Percentiles rank a stretch among this genome's conserved stretches.
Conservation (phyloP, 2,329 filamentous ascomycete species). For the Nigrospora osmanthi region DNA sequence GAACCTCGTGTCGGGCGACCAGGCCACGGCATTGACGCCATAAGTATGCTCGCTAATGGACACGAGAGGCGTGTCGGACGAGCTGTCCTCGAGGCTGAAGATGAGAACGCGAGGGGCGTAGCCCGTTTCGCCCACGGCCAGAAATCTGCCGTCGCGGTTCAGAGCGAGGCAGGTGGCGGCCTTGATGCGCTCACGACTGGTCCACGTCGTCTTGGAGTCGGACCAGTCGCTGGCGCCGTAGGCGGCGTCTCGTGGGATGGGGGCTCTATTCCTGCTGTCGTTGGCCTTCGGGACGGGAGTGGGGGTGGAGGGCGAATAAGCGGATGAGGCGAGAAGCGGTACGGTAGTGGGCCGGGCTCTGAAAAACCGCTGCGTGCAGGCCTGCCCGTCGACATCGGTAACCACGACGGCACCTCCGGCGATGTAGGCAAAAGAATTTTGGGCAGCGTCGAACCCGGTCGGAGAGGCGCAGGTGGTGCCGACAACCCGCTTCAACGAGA, state of each 20-base stretch:
- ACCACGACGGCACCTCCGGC: conserved; percentile 92
- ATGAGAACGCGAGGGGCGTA: conserved; percentile 88
- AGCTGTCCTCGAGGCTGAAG: conserved; percentile 74
- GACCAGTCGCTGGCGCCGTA: conserved; percentile 41
- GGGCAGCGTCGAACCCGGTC: conserved; percentile 77
- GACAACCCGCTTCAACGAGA: conserved; percentile 77
- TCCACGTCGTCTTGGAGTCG: conserved; percentile 72
- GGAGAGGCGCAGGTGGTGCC: conserved; percentile 82
- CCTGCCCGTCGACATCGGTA: conserved; percentile 65
- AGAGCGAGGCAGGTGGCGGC: conserved; percentile 86
- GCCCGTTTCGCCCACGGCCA: conserved; percentile 92
- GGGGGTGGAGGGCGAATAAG: conserved; percentile 42
- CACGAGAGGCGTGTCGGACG: conserved; percentile 74
- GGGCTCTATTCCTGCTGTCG: conserved; percentile 52
- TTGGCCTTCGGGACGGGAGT: conserved; percentile 54
- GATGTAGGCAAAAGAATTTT: conserved; percentile 78
- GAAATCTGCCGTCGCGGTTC: conserved; percentile 76
- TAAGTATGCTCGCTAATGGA: conserved; percentile 85
- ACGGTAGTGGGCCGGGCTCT: conserved; percentile 73
- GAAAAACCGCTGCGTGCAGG: conserved; percentile 76
- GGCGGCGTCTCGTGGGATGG: conserved; percentile 38
- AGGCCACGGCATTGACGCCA: conserved; percentile 81
- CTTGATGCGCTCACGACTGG: conserved; percentile 86
- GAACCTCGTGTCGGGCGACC: conserved; percentile 79
- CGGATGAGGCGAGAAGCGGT: conserved; percentile 51